Percentiles rank a stretch among this genome's conserved stretches.
These are phyloP conservation scores for Backusella macrospora DNA, from an alignment of 192 early-diverging fungal species.

Conservation along the genomic window DNA sequence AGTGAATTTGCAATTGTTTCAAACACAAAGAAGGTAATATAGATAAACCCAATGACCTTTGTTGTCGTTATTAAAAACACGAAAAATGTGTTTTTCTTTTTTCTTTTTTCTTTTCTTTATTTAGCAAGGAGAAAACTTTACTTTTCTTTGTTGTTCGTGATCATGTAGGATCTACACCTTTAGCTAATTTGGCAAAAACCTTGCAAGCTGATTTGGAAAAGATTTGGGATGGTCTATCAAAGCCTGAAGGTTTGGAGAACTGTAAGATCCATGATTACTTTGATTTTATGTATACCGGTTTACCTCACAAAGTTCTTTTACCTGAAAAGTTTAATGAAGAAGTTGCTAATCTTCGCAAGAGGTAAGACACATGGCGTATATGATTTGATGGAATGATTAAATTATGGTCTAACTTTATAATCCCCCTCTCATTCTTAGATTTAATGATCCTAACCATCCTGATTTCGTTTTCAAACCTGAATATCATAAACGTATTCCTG, in stretches of 20 bases:
- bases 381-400: no score
- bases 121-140: slow-evolving; percentile 85
- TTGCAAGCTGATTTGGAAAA: slow-evolving; percentile 82
- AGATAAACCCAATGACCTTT: not conserved
- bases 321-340: slow-evolving; percentile 82
- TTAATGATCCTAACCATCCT: slow-evolving; percentile 64
- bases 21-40: slow-evolving; percentile 67
- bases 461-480: slow-evolving; percentile 84
- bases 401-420: no score
- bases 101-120: not conserved
- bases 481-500: slow-evolving; percentile 93
- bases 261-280: slow-evolving; percentile 86
- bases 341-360: slow-evolving; percentile 61
- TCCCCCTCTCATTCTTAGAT: slow-evolving; percentile 44
- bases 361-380: slow-evolving; percentile 44
- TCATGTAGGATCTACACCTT: slow-evolving; percentile 85
- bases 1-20: slow-evolving; percentile 97
- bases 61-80: not conserved
- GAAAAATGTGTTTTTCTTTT: not conserved
- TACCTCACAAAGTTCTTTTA: slow-evolving; percentile 90
- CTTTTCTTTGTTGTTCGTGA: slow-evolving; percentile 97
- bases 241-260: slow-evolving; percentile 82
- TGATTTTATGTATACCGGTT: slow-evolving; percentile 84
- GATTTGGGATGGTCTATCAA: slow-evolving; percentile 89
- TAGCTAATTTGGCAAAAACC: slow-evolving; percentile 78